Evolutionary conservation across 495 filamentous ascomycete species (phyloP).

Genomic region (Letharia lupina): DNA sequence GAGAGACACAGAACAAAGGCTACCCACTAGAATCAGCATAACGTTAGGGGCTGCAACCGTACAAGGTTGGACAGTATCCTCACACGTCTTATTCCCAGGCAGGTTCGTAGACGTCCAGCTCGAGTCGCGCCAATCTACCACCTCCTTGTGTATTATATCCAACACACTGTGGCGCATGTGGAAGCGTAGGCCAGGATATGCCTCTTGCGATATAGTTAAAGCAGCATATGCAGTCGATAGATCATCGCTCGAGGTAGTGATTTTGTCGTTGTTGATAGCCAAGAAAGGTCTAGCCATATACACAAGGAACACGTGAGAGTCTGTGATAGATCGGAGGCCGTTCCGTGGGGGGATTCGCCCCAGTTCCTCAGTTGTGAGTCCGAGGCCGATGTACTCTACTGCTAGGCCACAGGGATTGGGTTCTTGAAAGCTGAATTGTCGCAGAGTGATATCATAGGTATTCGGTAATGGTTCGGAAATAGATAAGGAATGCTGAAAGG

Average conservation of each 20-base stretch:
- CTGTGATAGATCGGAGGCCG: not conserved
- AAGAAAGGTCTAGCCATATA: not conserved
- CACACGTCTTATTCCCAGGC: slow-evolving; percentile 6
- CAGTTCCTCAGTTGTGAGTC: not conserved
- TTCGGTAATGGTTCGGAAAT: not conserved
- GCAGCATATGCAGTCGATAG: not conserved
- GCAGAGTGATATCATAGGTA: not conserved
- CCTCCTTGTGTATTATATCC: slow-evolving; percentile 12
- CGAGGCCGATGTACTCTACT: not conserved
- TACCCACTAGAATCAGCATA: not conserved
- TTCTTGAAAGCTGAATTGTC: not conserved
- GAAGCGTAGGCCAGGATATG: not conserved
- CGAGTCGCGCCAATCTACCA: slow-evolving; percentile 10
- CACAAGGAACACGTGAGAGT: not conserved
- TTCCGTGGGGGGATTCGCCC: not conserved
- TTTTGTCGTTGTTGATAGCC: not conserved
- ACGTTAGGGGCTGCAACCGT: not conserved
- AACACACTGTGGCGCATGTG: slow-evolving; percentile 1
- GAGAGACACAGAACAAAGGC: slow-evolving; percentile 2
- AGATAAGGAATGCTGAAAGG: not conserved
- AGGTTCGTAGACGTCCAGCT: slow-evolving; percentile 9
- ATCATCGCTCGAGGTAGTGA: not conserved
- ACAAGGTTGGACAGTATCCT: not conserved
- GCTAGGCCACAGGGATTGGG: not conserved
- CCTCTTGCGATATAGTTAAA: not conserved